Conservation (phyloP, 179 eudicot genomes). For the Kewa caespitosa region DNA sequence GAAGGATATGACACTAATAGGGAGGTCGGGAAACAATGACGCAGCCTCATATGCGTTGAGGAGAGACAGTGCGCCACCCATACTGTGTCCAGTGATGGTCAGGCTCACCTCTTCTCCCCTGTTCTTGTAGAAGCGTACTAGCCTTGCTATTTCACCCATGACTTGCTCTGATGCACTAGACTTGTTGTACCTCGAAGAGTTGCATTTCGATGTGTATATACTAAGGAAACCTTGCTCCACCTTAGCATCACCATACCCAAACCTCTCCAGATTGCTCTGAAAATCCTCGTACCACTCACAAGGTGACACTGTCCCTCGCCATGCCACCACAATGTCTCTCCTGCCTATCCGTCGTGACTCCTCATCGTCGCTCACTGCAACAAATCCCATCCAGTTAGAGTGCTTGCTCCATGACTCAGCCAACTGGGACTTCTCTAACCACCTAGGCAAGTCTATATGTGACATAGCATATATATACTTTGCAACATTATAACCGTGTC, state of each 20-base stretch:
- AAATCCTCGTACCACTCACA: conserved; percentile 84
- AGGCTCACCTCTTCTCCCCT: conserved; percentile 61
- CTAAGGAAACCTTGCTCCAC: conserved; percentile 72
- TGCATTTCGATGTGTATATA: conserved; percentile 54
- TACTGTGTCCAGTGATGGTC: conserved; percentile 72
- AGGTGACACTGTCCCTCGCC: conserved; percentile 78
- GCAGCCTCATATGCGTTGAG: conserved; percentile 70
- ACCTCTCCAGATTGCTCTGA: conserved; percentile 49
- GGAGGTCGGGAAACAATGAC: conserved; percentile 36
- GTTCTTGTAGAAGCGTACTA: conserved; percentile 34
- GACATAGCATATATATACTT: conserved; percentile 83
- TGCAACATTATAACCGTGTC: conserved; percentile 54
- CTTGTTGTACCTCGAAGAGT: conserved; percentile 56
- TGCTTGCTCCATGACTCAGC: conserved; percentile 64
- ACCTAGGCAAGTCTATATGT: conserved; percentile 49
- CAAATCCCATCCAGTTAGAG: conserved; percentile 86
- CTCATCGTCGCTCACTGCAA: conserved; percentile 60
- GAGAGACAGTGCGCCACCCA: conserved; percentile 70
- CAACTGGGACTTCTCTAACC: conserved; percentile 54
- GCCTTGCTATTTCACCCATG: conserved; percentile 43
- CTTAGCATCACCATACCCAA: conserved; percentile 59
- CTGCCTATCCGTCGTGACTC: conserved; percentile 60
- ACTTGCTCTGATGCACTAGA: conserved; percentile 74
- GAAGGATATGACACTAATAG: conserved; percentile 64
- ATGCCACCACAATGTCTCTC: conserved; percentile 65